Conservation (phyloP, 345 rosid genomes). For the Firmiana major region DNA sequence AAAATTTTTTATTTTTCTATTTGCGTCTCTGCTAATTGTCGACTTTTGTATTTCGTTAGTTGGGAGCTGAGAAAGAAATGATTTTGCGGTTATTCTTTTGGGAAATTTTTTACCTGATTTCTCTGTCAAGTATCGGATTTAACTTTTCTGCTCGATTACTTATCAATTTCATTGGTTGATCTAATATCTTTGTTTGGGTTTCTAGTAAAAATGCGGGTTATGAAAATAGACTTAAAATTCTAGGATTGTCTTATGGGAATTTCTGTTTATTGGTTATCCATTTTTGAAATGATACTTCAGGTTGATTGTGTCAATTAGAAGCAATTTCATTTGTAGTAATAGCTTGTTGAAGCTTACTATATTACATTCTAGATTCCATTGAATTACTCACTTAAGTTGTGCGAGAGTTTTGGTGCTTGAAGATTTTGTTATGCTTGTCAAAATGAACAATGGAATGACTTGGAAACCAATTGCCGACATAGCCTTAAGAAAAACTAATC, state of each 20-base stretch:
- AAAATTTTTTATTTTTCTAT: not conserved
- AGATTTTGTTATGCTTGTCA: not conserved
- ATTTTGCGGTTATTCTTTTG: not conserved
- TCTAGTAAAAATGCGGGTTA: not conserved
- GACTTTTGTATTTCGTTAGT: not conserved
- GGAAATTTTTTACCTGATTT: not conserved
- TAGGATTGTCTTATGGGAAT: not conserved
- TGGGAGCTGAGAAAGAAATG: not conserved
- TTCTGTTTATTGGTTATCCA: not conserved
- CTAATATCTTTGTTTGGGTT: not conserved
- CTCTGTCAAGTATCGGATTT: not conserved
- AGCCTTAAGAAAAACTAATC: not conserved
- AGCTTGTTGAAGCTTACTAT: constrained; percentile 7
- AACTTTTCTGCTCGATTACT: not conserved
- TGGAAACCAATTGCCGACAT: not conserved
- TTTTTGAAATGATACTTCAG: not conserved
- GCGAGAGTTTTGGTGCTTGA: not conserved
- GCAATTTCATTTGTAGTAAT: not conserved
- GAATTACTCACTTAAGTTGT: not conserved
- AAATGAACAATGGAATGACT: not conserved
- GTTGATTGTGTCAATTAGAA: not conserved
- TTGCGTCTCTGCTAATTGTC: not conserved
- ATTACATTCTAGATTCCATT: not conserved
- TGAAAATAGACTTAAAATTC: not conserved
- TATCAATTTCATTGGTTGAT: not conserved